These are phyloP conservation scores for Sugiyamaella pinicola DNA, from an alignment of 1,139 yeast genomes.

Conservation along the genomic window DNA sequence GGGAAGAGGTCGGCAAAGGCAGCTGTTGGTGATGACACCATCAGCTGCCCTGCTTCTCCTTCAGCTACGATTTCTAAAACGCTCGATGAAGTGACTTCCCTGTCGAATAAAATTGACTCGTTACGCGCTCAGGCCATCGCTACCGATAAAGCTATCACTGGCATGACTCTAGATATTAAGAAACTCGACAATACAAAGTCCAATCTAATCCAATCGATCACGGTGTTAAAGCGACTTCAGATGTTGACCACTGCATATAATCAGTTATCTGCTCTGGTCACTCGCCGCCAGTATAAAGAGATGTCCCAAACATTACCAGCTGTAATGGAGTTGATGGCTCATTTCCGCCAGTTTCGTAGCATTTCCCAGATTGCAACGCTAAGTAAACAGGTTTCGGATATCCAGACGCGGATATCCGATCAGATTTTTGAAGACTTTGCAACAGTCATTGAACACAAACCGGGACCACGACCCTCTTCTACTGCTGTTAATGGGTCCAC, in stretches of 20 bases:
- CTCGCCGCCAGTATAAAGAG: constrained; percentile 59
- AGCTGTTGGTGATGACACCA: constrained; percentile 28
- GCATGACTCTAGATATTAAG: constrained; percentile 77
- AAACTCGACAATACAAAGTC: constrained; percentile 77
- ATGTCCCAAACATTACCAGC: constrained; percentile 72
- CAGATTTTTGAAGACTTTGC: constrained; percentile 79
- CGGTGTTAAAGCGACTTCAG: constrained; percentile 80
- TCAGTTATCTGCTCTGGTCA: constrained; percentile 55
- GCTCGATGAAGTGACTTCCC: constrained; percentile 43
- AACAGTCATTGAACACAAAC: constrained; percentile 37
- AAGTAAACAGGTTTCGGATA: constrained; percentile 60
- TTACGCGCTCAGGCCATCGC: constrained; percentile 53
- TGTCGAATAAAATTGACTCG: constrained; percentile 46
- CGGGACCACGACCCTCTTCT: constrained; percentile 22
- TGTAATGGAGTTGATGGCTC: constrained; percentile 72
- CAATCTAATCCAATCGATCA: constrained; percentile 81
- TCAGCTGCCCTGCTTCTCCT: neutral
- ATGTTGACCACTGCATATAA: constrained; percentile 82
- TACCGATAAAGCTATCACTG: constrained; percentile 66
- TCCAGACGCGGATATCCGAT: constrained; percentile 67
- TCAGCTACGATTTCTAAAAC: constrained; percentile 27
- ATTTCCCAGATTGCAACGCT: constrained; percentile 78
- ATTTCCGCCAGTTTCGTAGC: constrained; percentile 80
- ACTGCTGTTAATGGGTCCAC: constrained; percentile 22
- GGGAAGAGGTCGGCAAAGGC: constrained; percentile 37